These are phyloP conservation scores for Claviceps capensis DNA, from an alignment of 2,329 filamentous ascomycete genomes.

Conservation along the genomic window DNA sequence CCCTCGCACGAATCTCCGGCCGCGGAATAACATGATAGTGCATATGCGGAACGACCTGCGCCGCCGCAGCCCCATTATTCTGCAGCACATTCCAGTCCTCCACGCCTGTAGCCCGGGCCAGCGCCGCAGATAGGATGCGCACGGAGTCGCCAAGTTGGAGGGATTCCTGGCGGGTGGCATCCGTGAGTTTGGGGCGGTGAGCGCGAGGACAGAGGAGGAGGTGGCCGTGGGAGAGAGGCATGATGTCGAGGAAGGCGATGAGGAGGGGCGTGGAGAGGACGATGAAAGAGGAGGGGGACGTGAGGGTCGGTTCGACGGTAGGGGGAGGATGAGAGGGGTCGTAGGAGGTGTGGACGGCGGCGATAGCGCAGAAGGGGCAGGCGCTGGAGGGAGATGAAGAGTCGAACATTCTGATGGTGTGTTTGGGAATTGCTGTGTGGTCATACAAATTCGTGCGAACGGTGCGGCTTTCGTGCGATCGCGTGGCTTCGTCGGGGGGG, in stretches of 20 bases:
- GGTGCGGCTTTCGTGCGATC: background rate
- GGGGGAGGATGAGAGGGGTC: slow-evolving; percentile 29
- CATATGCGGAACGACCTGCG: slow-evolving; percentile 84
- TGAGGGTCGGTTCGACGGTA: slow-evolving; percentile 18
- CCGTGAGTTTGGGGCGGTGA: slow-evolving; percentile 67
- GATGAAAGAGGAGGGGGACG: slow-evolving; percentile 40
- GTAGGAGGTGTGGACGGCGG: slow-evolving; percentile 33
- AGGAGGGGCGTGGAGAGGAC: slow-evolving; percentile 66
- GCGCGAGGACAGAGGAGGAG: slow-evolving; percentile 65
- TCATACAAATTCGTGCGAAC: background rate
- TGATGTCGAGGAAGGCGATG: slow-evolving; percentile 84
- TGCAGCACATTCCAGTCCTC: slow-evolving; percentile 93
- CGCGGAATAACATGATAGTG: slow-evolving; percentile 92
- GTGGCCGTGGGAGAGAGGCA: slow-evolving; percentile 75
- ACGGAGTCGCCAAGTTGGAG: slow-evolving; percentile 54
- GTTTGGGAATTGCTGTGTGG: background rate
- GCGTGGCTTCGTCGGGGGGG: background rate
- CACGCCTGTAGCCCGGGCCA: slow-evolving; percentile 55
- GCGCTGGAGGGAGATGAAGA: slow-evolving; percentile 14
- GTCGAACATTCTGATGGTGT: slow-evolving; percentile 17
- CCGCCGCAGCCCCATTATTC: slow-evolving; percentile 82
- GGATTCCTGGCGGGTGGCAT: slow-evolving; percentile 50
- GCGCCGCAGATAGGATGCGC: slow-evolving; percentile 56
- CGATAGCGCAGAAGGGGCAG: slow-evolving; percentile 53
- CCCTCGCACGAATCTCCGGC: slow-evolving; percentile 48